Evolutionary conservation across 2,329 filamentous ascomycete species (phyloP).

Genomic region (Paecilomyces dactylethromorphus): DNA sequence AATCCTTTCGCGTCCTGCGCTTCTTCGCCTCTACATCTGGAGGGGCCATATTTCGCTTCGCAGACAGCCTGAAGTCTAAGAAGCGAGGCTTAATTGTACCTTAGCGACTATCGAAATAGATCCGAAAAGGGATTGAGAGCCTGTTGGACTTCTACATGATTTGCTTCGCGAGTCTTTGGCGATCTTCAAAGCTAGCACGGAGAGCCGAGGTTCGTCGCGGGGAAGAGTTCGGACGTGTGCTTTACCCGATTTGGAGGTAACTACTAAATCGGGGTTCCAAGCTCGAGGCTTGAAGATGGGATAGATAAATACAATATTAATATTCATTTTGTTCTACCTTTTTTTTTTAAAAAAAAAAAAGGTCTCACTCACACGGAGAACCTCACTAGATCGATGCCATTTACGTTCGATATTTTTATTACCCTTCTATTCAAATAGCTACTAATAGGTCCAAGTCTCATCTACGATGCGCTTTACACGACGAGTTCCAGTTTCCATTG

Average conservation of each 20-base stretch:
- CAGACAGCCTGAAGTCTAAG: no score
- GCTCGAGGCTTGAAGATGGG: neutral
- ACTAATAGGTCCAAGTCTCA: no score
- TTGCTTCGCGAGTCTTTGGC: neutral
- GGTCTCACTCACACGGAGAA: no score
- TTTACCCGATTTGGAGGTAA: neutral
- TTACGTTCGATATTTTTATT: no score
- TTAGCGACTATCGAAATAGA: neutral
- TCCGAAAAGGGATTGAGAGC: neutral
- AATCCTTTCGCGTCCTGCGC: slow-evolving; percentile 60
- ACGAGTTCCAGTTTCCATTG: no score
- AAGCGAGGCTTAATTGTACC: neutral
- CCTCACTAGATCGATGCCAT: no score
- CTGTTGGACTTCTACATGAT: no score
- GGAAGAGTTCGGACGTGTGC: neutral
- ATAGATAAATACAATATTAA: neutral
- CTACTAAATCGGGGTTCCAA: no score
- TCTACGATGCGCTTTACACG: no score
- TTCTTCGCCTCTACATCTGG: slow-evolving; percentile 47
- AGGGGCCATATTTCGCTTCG: slow-evolving; percentile 13
- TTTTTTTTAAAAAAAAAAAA: no score
- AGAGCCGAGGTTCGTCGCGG: neutral
- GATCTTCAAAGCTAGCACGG: neutral
- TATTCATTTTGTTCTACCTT: neutral
- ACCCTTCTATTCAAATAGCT: no score